Evolutionary conservation across 2,329 filamentous ascomycete species (phyloP).

Genomic region (Pseudopyrenochaeta lycopersici): DNA sequence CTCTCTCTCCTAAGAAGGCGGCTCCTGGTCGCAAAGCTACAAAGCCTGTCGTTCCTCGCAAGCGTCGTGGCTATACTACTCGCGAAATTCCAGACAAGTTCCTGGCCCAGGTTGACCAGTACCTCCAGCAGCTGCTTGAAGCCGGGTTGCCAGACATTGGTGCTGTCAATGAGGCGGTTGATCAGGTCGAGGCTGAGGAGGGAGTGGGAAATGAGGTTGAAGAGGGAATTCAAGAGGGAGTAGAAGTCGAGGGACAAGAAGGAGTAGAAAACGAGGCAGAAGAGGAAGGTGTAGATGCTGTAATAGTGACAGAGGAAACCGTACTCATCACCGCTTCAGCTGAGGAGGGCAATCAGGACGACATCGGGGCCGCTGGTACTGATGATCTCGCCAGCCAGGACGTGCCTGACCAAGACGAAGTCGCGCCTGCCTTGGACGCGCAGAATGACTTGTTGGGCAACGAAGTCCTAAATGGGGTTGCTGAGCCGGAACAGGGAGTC

Average conservation of each 20-base stretch:
- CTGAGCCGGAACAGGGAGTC: background rate
- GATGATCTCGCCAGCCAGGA: background rate
- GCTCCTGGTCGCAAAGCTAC: constrained; percentile 14
- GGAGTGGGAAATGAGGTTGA: background rate
- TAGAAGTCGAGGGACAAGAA: background rate
- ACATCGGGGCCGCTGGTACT: background rate
- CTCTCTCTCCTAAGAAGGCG: constrained; percentile 16
- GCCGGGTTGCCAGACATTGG: background rate
- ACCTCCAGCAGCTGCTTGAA: background rate
- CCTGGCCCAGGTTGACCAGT: background rate
- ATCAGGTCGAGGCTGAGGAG: background rate
- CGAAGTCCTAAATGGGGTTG: no score
- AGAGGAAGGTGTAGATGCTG: background rate
- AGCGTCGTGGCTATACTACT: constrained; percentile 34
- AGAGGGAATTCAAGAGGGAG: background rate
- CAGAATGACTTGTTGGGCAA: background rate
- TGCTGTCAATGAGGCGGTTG: background rate
- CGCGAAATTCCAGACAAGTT: constrained; percentile 40
- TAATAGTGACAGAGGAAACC: no score
- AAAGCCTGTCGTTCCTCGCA: constrained; percentile 26
- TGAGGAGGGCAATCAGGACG: no score
- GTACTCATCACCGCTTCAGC: no score
- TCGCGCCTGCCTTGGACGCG: background rate
- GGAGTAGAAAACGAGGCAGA: background rate
- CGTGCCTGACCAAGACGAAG: background rate